Evolutionary conservation across 805 yeast species (phyloP), one percentile per base, ranked within the genome.

Genomic region (Spathaspora girioi): DNA sequence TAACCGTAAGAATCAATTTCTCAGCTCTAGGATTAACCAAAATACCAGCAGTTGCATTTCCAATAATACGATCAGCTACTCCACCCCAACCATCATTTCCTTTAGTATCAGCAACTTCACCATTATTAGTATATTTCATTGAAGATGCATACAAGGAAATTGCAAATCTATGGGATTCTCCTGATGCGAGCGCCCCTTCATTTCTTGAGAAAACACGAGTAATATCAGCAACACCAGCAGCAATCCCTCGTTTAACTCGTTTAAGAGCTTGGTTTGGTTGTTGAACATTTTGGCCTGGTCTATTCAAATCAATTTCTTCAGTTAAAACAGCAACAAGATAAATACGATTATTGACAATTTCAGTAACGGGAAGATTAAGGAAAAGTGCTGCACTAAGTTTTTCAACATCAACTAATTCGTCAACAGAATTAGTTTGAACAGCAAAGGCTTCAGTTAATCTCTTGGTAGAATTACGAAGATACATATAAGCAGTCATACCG

Each of bases 151-250:
- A 90, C 59, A 90, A 69, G 59, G 85, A 82, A 58, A 90, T 80
- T 5, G 80, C 76, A 63, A 89, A 87, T 56, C 84, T 86, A 64
- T 85, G 89, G 0, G 89, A 72, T 60, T 81, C 81, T 49, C 91
- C 84, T 15, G 85, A 67, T 10, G 78, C 71, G 48, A 82, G 69
- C 29, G 84, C 75, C 31, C 87, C 89, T 50, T 80, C 79, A 56
- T 80, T 80, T 53, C 80, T 76, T 7, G 89, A 80, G 61, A 90
- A 87, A 20, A 89, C 80, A 57, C 96, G 79, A 5, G 94, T 82
- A 46, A 90, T 84, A 68, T 90, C 96, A 38, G 89, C 80, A 14
- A 87, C 94, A 65, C 97, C 97, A 3, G 91, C 92, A 38, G 93
- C 94, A 14, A 90, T 81, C 51, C 96, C 96, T 61, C 85, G 84